Evolutionary conservation across 2,329 filamentous ascomycete genomes (phyloP).

Genomic region (Seiridium cupressi): DNA sequence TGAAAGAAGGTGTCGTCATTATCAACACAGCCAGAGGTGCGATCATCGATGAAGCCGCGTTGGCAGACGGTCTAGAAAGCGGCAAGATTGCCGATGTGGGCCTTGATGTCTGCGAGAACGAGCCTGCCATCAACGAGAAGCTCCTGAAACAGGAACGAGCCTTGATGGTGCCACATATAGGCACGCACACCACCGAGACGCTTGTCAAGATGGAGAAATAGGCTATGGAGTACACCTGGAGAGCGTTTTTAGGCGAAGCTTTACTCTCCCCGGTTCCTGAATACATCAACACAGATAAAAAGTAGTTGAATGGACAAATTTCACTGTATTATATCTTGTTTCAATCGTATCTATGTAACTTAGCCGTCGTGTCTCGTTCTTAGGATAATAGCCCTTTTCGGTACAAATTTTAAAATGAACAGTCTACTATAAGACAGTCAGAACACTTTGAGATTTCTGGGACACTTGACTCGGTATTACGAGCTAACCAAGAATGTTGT

Average conservation of each 20-base stretch:
- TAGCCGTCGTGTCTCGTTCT: too few species aligned
- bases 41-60: neutral
- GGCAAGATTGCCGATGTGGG: neutral
- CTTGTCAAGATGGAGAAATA: neutral
- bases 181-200: neutral
- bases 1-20: neutral
- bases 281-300: neutral
- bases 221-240: neutral
- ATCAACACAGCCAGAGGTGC: neutral
- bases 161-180: neutral
- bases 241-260: neutral
- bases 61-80: neutral
- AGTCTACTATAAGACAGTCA: too few species aligned
- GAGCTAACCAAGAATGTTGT: too few species aligned
- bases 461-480: too few species aligned
- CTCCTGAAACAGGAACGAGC: neutral
- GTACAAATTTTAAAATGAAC: too few species aligned
- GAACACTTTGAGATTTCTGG: too few species aligned
- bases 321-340: too few species aligned
- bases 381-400: too few species aligned
- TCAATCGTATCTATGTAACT: too few species aligned
- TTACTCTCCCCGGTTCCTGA: neutral
- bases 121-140: neutral
- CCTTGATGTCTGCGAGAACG: neutral
- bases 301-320: too few species aligned